Evolutionary conservation across 371 early-diverging fungal genomes (phyloP).

Genomic region (Syncephalastrum racemosum): DNA sequence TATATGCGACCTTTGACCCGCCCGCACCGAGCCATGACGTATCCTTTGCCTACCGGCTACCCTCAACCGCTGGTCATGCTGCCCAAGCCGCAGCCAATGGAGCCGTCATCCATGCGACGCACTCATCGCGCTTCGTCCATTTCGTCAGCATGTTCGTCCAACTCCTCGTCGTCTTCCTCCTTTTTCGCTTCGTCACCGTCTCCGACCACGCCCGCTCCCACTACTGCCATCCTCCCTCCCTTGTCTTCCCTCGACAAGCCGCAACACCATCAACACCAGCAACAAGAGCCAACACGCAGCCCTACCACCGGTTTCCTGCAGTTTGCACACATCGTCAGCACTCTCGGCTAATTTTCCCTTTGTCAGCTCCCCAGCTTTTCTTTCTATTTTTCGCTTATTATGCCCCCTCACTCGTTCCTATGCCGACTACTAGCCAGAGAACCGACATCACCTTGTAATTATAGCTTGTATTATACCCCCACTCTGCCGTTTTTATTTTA

Average conservation of each 20-base stretch:
- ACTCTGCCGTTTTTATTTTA: conserved; percentile 9
- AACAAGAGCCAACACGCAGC: background rate
- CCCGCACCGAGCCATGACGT: conserved; percentile 5
- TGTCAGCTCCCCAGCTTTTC: background rate
- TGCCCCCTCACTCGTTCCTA: background rate
- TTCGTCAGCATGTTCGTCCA: conserved; percentile 15
- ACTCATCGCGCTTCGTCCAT: conserved; percentile 16
- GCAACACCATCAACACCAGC: background rate
- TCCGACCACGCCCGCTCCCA: conserved; percentile 12
- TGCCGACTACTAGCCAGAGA: background rate
- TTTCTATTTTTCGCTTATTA: background rate
- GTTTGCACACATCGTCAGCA: conserved; percentile 32
- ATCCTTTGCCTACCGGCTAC: background rate
- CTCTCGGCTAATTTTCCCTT: conserved; percentile 21
- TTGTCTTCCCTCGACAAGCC: conserved; percentile 13
- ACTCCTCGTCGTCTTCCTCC: conserved; percentile 12
- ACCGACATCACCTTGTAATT: conserved; percentile 1
- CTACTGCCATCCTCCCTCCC: conserved; percentile 9
- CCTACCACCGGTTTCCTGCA: conserved; percentile 17
- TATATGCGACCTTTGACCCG: background rate
- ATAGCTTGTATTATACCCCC: conserved; percentile 7
- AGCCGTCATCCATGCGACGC: conserved; percentile 11
- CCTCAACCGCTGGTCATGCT: conserved; percentile 4
- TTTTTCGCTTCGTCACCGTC: conserved; percentile 13
- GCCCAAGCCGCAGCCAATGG: conserved; percentile 20